Base-by-base conservation (phyloP, 208 protist genomes). In the Trichomonas vaginalis region DNA sequence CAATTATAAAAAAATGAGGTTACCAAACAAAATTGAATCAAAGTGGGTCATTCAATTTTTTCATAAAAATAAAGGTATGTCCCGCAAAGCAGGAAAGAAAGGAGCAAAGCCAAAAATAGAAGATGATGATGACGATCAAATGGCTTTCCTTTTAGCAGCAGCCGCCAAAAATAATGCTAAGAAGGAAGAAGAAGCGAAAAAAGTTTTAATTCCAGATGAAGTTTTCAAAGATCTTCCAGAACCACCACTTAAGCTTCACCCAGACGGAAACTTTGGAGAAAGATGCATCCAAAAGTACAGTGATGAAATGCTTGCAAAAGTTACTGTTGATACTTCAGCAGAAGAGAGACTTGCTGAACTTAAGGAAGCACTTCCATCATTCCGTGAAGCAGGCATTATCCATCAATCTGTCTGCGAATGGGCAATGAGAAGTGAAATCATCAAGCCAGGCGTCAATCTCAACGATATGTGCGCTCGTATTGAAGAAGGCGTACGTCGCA, bases 371-470 rank as follows among this genome's bases (percentile, higher is more conserved):
- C 40, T 48, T 48, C 86, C 86, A 27, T 48, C 14, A 17, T 45
- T 92, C 45, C 39, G 86, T 49, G 86, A 92, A 47, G 86, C 27
- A 39, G 86, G 86, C 17, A 48, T 92, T 39, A 21, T 51, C 23
- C 86, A 92, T 92, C 45, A 92, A 32, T n/a, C 42, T 48, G 86
- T 92, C 17, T n/a, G 86, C 17, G 86, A 92, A 51, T 92, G 86
- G 86, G 40, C 86, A n/a, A n/a, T 92, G 4, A 47, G 56, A 51
- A 35, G 0, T 39, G 86, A 21, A 9, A 4, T 40, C 14, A 92
- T 92, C 21, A 92, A 35, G 56, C n/a, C 35, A 12, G 86, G 86
- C 6, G 86, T 40, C 0, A 92, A 92, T 32, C 32, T 92, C 14
- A 48, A 27, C 1, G 86, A 92, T 51, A 92, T 92, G 45, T 92